Conservation (phyloP, 148 eudicot genomes). For the Vaccinium macrocarpon region DNA sequence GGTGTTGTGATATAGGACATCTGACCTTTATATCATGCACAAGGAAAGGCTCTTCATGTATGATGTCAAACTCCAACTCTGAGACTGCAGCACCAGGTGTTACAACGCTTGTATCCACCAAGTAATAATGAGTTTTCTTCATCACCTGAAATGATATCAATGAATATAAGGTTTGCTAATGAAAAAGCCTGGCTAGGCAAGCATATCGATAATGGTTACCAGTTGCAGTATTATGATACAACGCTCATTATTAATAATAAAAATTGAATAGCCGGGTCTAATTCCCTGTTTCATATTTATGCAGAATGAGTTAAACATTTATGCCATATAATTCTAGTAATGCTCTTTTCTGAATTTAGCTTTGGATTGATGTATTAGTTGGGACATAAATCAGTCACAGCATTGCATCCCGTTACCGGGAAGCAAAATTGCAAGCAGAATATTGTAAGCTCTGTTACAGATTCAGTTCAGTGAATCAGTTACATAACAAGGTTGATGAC, state of each 20-base stretch:
- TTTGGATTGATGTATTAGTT: neutral
- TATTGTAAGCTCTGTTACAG: neutral
- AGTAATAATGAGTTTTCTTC: constrained; percentile 97
- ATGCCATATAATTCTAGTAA: neutral
- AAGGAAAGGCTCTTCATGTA: constrained; percentile 73
- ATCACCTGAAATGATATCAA: constrained; percentile 61
- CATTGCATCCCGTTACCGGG: neutral
- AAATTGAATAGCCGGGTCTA: neutral
- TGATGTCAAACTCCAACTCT: constrained; percentile 75
- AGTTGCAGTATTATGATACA: neutral
- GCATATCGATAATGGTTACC: neutral
- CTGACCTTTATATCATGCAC: constrained; percentile 79
- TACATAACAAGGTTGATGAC: neutral
- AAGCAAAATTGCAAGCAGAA: neutral
- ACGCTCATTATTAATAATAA: neutral
- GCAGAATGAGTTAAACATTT: neutral
- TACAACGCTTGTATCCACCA: constrained; percentile 81
- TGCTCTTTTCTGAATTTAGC: neutral
- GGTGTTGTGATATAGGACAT: neutral
- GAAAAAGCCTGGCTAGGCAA: neutral
- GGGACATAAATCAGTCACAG: neutral
- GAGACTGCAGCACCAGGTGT: constrained; percentile 97
- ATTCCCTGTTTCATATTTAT: neutral
- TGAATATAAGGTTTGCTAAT: neutral
- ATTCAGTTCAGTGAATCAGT: neutral